These are phyloP conservation scores for Colletotrichum sp. DNA, from an alignment of 2,329 filamentous ascomycete genomes.

Conservation along the genomic window DNA sequence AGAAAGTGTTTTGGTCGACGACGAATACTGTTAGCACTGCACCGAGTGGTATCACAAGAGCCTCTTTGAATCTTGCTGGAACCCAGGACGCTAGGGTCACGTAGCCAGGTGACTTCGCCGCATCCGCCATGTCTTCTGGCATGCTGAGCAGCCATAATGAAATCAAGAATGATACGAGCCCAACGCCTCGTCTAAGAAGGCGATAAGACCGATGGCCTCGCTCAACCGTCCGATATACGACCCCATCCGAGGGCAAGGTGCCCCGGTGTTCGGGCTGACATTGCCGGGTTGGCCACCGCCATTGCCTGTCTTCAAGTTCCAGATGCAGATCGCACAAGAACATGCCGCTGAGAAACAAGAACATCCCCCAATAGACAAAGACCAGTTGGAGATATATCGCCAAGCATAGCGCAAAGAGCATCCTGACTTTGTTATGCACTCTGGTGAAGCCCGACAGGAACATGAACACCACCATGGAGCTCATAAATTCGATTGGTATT, in stretches of 20 bases:
- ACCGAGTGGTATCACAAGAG: background rate
- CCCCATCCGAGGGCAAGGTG: background rate
- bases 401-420: background rate
- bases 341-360: slow-evolving; percentile 1
- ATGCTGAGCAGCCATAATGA: slow-evolving; percentile 1
- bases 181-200: background rate
- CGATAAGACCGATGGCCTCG: background rate
- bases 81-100: background rate
- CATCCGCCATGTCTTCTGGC: background rate
- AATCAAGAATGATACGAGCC: background rate
- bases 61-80: background rate
- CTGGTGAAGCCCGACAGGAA: slow-evolving; percentile 50
- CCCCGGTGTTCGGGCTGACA: background rate
- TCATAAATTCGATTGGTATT: slow-evolving; percentile 63
- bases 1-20: background rate
- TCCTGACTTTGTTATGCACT: background rate
- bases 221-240: background rate
- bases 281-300: background rate
- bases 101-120: background rate
- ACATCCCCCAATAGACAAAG: background rate
- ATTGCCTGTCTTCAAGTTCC: background rate
- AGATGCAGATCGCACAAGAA: slow-evolving; percentile 1
- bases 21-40: background rate
- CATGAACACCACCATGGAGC: slow-evolving; percentile 61
- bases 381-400: background rate